These are phyloP conservation scores for Remersonia thermophila DNA, from an alignment of 2,329 filamentous ascomycete species.

Conservation along the genomic window DNA sequence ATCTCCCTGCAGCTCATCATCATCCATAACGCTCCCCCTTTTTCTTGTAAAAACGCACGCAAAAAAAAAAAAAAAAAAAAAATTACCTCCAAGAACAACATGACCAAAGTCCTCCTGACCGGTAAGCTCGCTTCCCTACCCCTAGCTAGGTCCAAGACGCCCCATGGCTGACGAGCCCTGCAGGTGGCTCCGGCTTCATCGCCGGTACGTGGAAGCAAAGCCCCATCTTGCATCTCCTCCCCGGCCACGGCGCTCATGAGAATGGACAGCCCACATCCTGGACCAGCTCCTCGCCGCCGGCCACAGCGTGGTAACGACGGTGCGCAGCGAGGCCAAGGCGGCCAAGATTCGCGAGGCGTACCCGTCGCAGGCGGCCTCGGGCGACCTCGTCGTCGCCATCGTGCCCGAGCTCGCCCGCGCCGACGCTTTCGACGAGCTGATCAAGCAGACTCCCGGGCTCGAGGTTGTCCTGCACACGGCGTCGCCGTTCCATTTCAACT, in stretches of 20 bases:
- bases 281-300: constrained; percentile 39
- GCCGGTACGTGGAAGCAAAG: constrained; percentile 25
- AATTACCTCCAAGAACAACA: constrained; percentile 21
- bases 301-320: constrained; percentile 43
- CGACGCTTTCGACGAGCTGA: constrained; percentile 58
- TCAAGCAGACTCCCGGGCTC: constrained; percentile 32
- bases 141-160: too few species aligned
- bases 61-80: too few species aligned
- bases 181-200: constrained; percentile 41
- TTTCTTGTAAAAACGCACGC: too few species aligned
- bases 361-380: constrained; percentile 26
- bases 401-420: constrained; percentile 67
- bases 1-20: too few species aligned
- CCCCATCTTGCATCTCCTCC: neutral
- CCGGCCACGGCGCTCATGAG: too few species aligned
- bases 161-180: neutral
- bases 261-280: constrained; percentile 44
- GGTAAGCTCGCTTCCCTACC: constrained; percentile 21
- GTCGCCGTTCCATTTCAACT: constrained; percentile 45
- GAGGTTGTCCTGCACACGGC: constrained; percentile 49
- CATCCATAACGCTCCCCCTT: too few species aligned
- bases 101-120: constrained; percentile 36
- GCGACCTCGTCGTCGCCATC: constrained; percentile 39
- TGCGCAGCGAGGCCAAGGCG: constrained; percentile 42
- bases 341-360: constrained; percentile 37